Percentiles rank a stretch among this genome's conserved stretches.
These are phyloP conservation scores for Colletotrichum sp. DNA, from an alignment of 2,329 filamentous ascomycete species.

Conservation along the genomic window DNA sequence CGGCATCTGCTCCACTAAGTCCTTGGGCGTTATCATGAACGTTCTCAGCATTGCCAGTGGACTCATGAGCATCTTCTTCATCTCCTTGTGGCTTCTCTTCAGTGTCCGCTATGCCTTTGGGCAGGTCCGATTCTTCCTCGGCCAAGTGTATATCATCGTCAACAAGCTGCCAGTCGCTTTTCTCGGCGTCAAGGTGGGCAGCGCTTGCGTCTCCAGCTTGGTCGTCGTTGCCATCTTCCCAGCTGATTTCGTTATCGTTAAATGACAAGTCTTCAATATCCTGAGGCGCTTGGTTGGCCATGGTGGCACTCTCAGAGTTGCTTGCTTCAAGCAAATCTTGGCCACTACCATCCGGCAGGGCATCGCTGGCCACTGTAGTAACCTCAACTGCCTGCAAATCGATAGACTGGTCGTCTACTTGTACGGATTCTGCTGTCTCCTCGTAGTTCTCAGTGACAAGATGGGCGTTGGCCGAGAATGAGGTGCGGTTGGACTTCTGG, in stretches of 20 bases:
- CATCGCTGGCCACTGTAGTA: background rate
- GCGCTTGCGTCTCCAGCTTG: background rate
- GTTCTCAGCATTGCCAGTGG: constrained; percentile 19
- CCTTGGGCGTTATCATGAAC: background rate
- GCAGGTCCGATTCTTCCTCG: constrained; percentile 18
- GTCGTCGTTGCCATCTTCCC: constrained; percentile 13
- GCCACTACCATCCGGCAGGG: background rate
- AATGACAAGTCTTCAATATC: background rate
- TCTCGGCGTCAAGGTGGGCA: background rate
- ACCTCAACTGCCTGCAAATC: background rate
- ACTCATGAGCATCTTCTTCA: constrained; percentile 21
- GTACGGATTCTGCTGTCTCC: background rate
- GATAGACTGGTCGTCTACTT: constrained; percentile 26
- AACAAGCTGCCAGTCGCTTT: constrained; percentile 9
- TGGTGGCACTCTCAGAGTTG: background rate
- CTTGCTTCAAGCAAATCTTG: background rate
- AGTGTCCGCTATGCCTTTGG: background rate
- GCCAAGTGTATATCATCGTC: background rate
- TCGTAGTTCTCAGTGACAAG: background rate
- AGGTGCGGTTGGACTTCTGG: constrained; percentile 1
- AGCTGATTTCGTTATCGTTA: constrained; percentile 24
- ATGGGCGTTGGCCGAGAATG: constrained; percentile 4
- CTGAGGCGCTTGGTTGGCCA: background rate
- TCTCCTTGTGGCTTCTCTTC: background rate
- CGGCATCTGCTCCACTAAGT: background rate